Base-by-base conservation (phyloP, 129 eudicot species). In the Helichrysum umbraculigerum region DNA sequence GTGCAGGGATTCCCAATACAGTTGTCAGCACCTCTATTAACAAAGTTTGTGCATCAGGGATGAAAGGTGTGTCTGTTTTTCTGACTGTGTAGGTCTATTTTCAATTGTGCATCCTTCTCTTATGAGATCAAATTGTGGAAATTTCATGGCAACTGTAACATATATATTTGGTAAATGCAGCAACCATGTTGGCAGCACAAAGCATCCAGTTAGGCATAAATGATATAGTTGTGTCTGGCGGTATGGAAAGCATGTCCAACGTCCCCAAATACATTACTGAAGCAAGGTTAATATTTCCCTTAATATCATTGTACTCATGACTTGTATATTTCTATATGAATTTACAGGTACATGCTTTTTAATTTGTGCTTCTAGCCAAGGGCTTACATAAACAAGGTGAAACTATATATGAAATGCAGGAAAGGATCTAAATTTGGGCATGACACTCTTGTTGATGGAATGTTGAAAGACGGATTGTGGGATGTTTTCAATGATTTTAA, bases 221-320 rank as follows among this genome's bases (percentile, higher is more conserved):
- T 61, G 96, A 90, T 71, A 65, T 92, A 51, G 96, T 92, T 47
- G 96, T 90, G 63, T 88, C 96, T 70, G 96, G 98, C 60, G 98
- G 96, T 73, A 92, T 90, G 98, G 98, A 92, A 78, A 92, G 92
- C 87, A 92, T 92, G 98, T 92, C 98, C 34, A 92, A 92, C 81
- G 91, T 85, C 68, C 96, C 96, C 50, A 92, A 92, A 72, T 92
- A 92, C 80, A 56, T 92, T 60, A 81, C 92, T 25, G 91, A 87
- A 75, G 96, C 96, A 59, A 92, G 98, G 98, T 92, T 66, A 60
- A 78, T 72, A 34, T 76, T 70, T 39, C 66, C 58, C 42, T 60
- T 21, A 69, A 62, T 25, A 25, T 60, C 54, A 47, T 78, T 62
- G 66, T 66, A 65, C 35, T 65, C 33, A 2, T 37, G 41, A 33